Conservation (phyloP, 1,139 yeast species). For the Martiniozyma asiatica region DNA sequence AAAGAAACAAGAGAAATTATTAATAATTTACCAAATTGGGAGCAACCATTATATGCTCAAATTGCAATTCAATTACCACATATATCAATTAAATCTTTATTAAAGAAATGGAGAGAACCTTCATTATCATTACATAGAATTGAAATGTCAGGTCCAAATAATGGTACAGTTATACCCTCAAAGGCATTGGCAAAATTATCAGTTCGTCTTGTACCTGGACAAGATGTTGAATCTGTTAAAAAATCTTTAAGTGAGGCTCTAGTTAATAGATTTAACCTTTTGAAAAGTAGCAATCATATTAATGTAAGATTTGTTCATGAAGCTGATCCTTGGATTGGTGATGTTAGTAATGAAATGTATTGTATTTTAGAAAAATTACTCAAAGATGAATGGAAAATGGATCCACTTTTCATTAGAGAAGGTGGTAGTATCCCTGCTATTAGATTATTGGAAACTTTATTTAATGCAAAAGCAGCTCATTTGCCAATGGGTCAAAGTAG, state of each 20-base stretch:
- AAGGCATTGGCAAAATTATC: conserved; percentile 67
- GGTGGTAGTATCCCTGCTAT: conserved; percentile 96
- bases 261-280: conserved; percentile 28
- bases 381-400: conserved; percentile 40
- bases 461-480: conserved; percentile 85
- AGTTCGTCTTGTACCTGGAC: conserved; percentile 83
- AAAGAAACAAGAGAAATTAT: conserved; percentile 1
- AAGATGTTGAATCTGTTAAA: conserved; percentile 51
- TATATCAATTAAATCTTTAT: conserved; percentile 31
- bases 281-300: conserved; percentile 51
- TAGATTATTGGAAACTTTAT: conserved; percentile 68
- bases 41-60: conserved; percentile 33
- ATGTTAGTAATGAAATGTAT: conserved; percentile 65
- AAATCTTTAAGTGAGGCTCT: conserved; percentile 36
- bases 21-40: conserved; percentile 8
- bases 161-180: conserved; percentile 82
- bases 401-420: conserved; percentile 80
- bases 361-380: conserved; percentile 50
- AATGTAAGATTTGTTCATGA: conserved; percentile 56
- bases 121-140: conserved; percentile 83
- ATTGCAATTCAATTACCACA: conserved; percentile 36
- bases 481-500: conserved; percentile 94
- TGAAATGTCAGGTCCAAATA: conserved; percentile 81
- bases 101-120: conserved; percentile 88
- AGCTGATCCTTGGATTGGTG: conserved; percentile 96